Evolutionary conservation across 2,329 filamentous ascomycete species (phyloP), one percentile per base, ranked within the genome.

Genomic region (Colletotrichum spaethianum): DNA sequence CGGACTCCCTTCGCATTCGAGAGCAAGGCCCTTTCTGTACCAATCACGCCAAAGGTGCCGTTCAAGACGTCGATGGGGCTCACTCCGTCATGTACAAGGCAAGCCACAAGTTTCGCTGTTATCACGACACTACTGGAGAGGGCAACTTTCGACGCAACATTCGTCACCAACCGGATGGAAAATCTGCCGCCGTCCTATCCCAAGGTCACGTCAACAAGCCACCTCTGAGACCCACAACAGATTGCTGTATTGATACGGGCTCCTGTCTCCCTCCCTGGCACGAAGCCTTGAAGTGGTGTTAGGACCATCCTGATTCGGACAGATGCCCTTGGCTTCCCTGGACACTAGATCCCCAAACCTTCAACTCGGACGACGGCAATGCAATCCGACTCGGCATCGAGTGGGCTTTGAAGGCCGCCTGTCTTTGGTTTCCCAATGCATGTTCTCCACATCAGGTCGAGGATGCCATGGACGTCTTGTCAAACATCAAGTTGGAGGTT

Each of bases 271-370:
- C 60, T n/a, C 42, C 31, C n/a, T 62, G 60, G 60, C 31, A 38
- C n/a, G 8, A 12, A 14, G 23, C 42, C 18, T 11, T 62, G 44
- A 38, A 36, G 14, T 62, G 60, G 60, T 62, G 60, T 28, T 44
- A 36, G 18, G 31, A 50, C 1, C 44, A 62, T 40, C 44, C 44
- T 14, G 23, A 38, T 9, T 62, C 60, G 1, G 5, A 40, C 16
- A 62, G 9, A 40, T 62, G 60, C 14, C 60, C 60, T 26, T 62
- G 46, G 44, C 60, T 62, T 12, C 60, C 60, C 42, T 62, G 60
- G 60, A 23, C 8, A 2, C 16, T 62, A 31, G 20, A 26, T 14
- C 5, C 44, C 18, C 23, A 50, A 6, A 40, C 44, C 31, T 11
- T 62, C 18, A 18, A n/a, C 12, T 62, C 60, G 14, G 60, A 50